Evolutionary conservation across 192 early-diverging fungal species (phyloP), one percentile per base, ranked within the genome.

Genomic region (Coemansia sp.): DNA sequence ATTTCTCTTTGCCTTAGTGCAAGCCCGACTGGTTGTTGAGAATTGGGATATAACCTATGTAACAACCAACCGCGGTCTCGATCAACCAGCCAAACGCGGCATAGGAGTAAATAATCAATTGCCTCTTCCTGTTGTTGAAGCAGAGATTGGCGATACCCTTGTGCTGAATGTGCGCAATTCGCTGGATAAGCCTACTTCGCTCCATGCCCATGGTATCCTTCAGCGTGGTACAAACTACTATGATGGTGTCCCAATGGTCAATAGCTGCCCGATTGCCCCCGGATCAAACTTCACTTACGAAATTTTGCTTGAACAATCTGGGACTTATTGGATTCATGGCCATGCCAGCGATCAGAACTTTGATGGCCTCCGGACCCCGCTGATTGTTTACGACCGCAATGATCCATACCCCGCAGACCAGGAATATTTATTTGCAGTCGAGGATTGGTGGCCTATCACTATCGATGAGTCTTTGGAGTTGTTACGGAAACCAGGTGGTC

Each of bases 241-340:
- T 22, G 93, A 93, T 69, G 91, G 92, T 18, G 79, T 84, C 0
- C 59, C 74, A 24, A 85, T 85, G 68, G 69, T 85, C 49, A 89
- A 89, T 16, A 83, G 92, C 63, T 92, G 93, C 67, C 75, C 82
- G 5, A 93, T 94, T 64, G 85, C 90, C 3, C 76, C 85, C 3
- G 85, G 85, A 2, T 61, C 65, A 30, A 81, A 62, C 55, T 89
- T 89, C 62, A 90, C 89, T 3, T 94, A 94, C 71, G 82, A 76
- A 23, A 83, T 88, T 62, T 60, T 70, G 10, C 71, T 88, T 28
- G 64, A 80, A 41, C 88, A 93, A 60, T 68, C 82, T 34, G 93
- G 93, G 26, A 93, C 90, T 14, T 93, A 84, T 78, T 95, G 92
- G 92, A 86, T 89, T 54, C 92, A 93, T 58, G 81, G 85, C 14